Base-by-base conservation (phyloP, 441 rosid genomes). In the Erysimum pusillum region DNA sequence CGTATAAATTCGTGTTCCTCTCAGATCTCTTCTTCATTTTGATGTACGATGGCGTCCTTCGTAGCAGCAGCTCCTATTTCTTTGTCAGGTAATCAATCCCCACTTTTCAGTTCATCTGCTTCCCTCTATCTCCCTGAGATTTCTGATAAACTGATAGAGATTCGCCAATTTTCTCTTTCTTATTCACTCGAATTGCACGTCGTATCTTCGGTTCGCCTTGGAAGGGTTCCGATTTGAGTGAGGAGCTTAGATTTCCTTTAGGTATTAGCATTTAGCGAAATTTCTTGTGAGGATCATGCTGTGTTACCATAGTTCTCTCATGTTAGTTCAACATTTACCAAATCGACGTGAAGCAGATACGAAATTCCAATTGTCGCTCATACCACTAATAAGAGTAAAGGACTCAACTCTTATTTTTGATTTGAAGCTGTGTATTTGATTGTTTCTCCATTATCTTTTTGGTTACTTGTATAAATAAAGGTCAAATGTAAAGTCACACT, bases 11-110 rank as follows among this genome's bases (percentile, higher is more conserved):
- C 38, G 18, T 17, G 63, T 58, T 60, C 9, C 18, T 64, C 41
- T 31, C 42, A 77, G 73, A 53, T 41, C 63, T 54, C 72, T 39
- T 63, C 12, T 31, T 51, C 13, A 13, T 9, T 9, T 68, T 53
- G 15, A 39, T 38, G 72, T 10, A 4, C 53, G 56, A 67, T 69
- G 73, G 73, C 73, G 53, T 56, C 73, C 32, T 54, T 34, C 1
- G 17, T 10, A 54, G 49, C 53, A 56, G 38, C 57, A 6, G 7
- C 31, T 56, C 41, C 53, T 6, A 69, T 42, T 12, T 42, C 41
- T 56, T 56, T 56, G 42, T 69, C 73, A 39, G 73, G 73, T 69
- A 32, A 28, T 14, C 36, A 34, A 34, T 2, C 46, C 51, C 60
- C 39, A 65, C 1, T 17, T 15, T 32, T 12, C 20, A 15, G 3